These are phyloP conservation scores for Pichia sp. DNA, from an alignment of 1,139 yeast genomes.

Conservation along the genomic window DNA sequence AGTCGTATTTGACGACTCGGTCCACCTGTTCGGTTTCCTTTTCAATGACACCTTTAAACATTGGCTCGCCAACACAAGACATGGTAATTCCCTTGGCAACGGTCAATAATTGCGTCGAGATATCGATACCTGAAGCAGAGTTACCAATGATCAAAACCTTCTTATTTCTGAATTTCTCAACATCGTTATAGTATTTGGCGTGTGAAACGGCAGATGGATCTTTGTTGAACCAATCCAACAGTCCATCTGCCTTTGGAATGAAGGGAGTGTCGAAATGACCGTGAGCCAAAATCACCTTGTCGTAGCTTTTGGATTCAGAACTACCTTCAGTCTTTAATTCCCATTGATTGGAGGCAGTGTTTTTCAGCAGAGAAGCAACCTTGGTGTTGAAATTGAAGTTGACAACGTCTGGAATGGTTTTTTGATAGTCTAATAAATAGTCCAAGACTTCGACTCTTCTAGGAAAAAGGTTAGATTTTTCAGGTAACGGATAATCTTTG, in stretches of 20 bases:
- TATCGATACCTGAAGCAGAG: conserved; percentile 40
- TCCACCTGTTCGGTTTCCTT: conserved; percentile 28
- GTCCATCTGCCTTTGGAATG: conserved; percentile 37
- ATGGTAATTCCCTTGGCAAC: conserved; percentile 33
- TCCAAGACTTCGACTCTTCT: conserved; percentile 31
- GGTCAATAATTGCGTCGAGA: conserved; percentile 36
- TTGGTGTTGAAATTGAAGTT: conserved; percentile 24
- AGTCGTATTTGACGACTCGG: conserved; percentile 23
- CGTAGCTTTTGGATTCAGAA: conserved; percentile 24
- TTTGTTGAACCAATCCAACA: conserved; percentile 29
- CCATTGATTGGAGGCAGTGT: conserved; percentile 18
- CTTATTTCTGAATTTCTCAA: conserved; percentile 27
- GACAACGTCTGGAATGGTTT: conserved; percentile 28
- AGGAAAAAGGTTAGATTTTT: conserved; percentile 29
- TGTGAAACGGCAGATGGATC: conserved; percentile 33
- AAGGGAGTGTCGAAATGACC: conserved; percentile 42
- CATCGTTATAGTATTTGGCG: conserved; percentile 35
- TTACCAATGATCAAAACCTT: conserved; percentile 43
- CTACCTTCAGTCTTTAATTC: conserved; percentile 15
- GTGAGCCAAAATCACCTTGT: conserved; percentile 38
- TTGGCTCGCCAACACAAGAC: conserved; percentile 27
- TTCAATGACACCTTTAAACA: conserved; percentile 26
- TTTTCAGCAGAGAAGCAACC: conserved; percentile 21
- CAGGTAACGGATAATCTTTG: conserved; percentile 30
- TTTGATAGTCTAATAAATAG: conserved; percentile 30